Base-by-base conservation (phyloP, 441 rosid species). In the Macaranga tanarius region DNA sequence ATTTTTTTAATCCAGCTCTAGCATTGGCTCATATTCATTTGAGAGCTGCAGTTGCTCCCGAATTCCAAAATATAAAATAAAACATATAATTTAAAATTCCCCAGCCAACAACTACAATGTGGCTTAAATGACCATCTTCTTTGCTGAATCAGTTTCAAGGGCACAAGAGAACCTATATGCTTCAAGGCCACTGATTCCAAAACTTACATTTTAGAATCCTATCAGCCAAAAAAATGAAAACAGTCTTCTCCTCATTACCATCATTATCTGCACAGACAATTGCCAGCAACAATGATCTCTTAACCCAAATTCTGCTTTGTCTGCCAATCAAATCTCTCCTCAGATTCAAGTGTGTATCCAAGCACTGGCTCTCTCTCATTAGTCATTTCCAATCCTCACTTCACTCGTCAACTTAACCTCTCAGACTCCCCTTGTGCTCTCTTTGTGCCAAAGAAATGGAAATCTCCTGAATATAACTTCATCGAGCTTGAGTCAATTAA, bases 281-380 rank as follows among this genome's bases (percentile, higher is more conserved):
- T 10, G 85, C 81, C 47, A 77, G 70, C 60, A 73, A 78, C 12
- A 83, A 79, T 22, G 84, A 84, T 57, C 57, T 87, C 72, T 71
- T 88, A 60, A 54, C 26, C 44, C 76, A 80, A 22, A 81, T 89
- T 62, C 88, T 88, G 55, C 23, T 73, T 50, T 55, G 70, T 16
- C 74, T 88, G 38, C 89, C 88, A 1, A 40, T 79, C 52, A 88
- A 83, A 75, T 66, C 89, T 13, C 84, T 89, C 26, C 56, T 83
- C 64, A 83, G 58, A 76, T 85, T 76, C 83, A 87, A 81, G 65
- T 68, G 72, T 10, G 87, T 87, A 6, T 87, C 90, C 0, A 86
- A 83, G 73, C 82, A 71, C 56, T 87, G 89, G 90, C 84, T 81
- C 63, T 86, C 84, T 5, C 85, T 87, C 73, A 83, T n/a, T n/a